Evolutionary conservation across 1,284 basidiomycete species (phyloP).

Genomic region (Leccinum subrobustum): DNA sequence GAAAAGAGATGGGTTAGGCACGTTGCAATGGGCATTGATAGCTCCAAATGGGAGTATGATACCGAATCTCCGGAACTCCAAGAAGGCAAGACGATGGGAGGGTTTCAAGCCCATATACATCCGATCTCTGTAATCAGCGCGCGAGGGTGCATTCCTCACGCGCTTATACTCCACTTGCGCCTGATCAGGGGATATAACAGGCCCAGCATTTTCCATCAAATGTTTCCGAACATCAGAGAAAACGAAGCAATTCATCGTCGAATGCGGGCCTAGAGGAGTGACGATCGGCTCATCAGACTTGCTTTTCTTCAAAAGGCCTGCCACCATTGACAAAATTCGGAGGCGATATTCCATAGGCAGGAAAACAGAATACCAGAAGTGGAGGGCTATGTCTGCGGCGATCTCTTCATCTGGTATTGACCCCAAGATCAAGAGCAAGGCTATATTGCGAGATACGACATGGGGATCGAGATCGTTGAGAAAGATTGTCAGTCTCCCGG

Average conservation of each 20-base stretch:
- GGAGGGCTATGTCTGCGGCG: conserved; percentile 43
- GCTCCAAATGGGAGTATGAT: conserved; percentile 46
- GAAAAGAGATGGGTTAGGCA: conserved; percentile 41
- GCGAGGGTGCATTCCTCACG: conserved; percentile 28
- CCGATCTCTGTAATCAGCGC: conserved; percentile 36
- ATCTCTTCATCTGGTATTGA: conserved; percentile 25
- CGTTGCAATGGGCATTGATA: conserved; percentile 36
- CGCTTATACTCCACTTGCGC: conserved; percentile 28
- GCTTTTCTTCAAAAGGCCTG: conserved; percentile 17
- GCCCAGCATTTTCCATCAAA: conserved; percentile 13
- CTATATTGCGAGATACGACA: conserved; percentile 36
- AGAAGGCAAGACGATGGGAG: conserved; percentile 43
- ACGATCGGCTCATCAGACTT: conserved; percentile 1
- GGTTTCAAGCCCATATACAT: conserved; percentile 34
- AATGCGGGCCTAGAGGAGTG: conserved; percentile 16
- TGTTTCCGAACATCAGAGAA: not conserved
- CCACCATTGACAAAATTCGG: conserved; percentile 20
- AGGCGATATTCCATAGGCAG: conserved; percentile 35
- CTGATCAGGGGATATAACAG: conserved; percentile 21
- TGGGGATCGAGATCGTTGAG: conserved; percentile 36
- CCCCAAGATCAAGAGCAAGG: conserved; percentile 40
- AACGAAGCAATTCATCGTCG: conserved; percentile 22
- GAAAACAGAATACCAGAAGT: conserved; percentile 45
- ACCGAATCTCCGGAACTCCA: conserved; percentile 39
- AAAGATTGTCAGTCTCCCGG: conserved; percentile 30